Conservation (phyloP, 2,329 filamentous ascomycete genomes). For the Cyanodermella asteris region DNA sequence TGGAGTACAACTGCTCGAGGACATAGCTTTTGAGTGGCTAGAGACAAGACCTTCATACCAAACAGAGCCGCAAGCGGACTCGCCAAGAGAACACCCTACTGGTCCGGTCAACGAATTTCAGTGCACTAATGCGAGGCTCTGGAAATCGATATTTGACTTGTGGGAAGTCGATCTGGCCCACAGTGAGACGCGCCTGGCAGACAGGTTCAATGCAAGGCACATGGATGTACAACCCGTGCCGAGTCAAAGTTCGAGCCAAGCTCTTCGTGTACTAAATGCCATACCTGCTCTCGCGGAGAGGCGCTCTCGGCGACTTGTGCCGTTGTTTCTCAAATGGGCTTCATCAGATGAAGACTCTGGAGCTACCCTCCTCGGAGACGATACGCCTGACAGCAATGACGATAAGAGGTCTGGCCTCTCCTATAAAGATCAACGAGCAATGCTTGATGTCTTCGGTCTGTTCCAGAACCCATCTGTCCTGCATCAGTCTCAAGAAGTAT, state of each 20-base stretch:
- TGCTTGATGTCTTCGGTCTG: constrained; percentile 60
- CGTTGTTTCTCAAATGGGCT: constrained; percentile 70
- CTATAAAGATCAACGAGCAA: constrained; percentile 56
- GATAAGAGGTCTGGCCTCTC: background rate
- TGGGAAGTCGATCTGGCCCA: constrained; percentile 31
- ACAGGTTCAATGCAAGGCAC: constrained; percentile 44
- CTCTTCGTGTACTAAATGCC: constrained; percentile 53
- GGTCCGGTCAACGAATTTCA: constrained; percentile 48
- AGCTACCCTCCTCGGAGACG: constrained; percentile 12
- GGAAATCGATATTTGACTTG: constrained; percentile 31
- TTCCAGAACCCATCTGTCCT: constrained; percentile 74
- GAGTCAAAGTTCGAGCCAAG: constrained; percentile 46
- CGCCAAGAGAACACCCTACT: too few species aligned
- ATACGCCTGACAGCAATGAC: constrained; percentile 6
- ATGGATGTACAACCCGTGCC: constrained; percentile 27
- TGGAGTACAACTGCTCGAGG: constrained; percentile 44
- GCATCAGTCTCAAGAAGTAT: constrained; percentile 56
- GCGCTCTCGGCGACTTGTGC: constrained; percentile 62
- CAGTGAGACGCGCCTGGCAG: constrained; percentile 35
- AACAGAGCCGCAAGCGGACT: background rate
- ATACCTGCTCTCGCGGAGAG: constrained; percentile 65
- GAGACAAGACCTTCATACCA: too few species aligned
- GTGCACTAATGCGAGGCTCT: constrained; percentile 49
- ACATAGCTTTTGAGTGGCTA: constrained; percentile 62
- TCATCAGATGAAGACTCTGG: constrained; percentile 29